Percentiles rank a stretch among this genome's conserved stretches.
phyloP scores from a whole-genome alignment of 352 stramenopile species.

The Globisporangium barbulae region DNA sequence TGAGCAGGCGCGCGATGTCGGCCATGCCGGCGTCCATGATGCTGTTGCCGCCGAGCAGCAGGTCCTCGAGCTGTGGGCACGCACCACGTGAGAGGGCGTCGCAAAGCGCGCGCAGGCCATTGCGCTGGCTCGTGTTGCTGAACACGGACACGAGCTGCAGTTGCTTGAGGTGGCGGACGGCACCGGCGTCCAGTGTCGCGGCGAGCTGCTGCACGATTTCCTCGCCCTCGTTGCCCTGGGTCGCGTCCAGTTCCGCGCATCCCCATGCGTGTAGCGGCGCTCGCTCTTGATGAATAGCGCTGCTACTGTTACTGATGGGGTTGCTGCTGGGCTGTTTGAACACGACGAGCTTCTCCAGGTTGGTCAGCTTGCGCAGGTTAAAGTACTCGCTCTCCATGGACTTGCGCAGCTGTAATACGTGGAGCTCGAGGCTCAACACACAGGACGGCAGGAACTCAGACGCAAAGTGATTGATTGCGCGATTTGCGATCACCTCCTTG shows the following conservation, averaged over 20 bases:
- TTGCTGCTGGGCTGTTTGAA: conserved; percentile 27
- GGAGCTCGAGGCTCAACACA: conserved; percentile 39
- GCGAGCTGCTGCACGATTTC: conserved; percentile 44
- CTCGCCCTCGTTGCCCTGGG: conserved; percentile 55
- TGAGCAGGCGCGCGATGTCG: conserved; percentile 45
- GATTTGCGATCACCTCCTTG: conserved; percentile 46
- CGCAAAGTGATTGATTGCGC: conserved; percentile 47
- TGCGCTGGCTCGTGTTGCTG: conserved; percentile 56
- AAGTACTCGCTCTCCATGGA: conserved; percentile 24
- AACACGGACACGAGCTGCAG: conserved; percentile 72
- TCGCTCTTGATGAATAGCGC: neutral
- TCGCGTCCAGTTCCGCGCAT: conserved; percentile 54
- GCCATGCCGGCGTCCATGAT: conserved; percentile 51
- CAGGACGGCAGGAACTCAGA: conserved; percentile 49
- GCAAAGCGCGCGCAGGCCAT: conserved; percentile 41
- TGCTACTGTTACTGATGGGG: neutral
- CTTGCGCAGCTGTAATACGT: conserved; percentile 38
- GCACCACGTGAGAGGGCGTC: conserved; percentile 35
- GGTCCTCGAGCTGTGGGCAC: conserved; percentile 48
- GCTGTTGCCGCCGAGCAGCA: conserved; percentile 66
- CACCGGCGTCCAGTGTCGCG: conserved; percentile 27
- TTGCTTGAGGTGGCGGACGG: conserved; percentile 40
- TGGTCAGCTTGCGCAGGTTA: conserved; percentile 38
- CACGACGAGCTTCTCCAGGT: conserved; percentile 59
- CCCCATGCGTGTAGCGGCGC: conserved; percentile 58